phyloP scores from a whole-genome alignment of 345 rosid species.

The Eucalyptus erythrocorys region DNA sequence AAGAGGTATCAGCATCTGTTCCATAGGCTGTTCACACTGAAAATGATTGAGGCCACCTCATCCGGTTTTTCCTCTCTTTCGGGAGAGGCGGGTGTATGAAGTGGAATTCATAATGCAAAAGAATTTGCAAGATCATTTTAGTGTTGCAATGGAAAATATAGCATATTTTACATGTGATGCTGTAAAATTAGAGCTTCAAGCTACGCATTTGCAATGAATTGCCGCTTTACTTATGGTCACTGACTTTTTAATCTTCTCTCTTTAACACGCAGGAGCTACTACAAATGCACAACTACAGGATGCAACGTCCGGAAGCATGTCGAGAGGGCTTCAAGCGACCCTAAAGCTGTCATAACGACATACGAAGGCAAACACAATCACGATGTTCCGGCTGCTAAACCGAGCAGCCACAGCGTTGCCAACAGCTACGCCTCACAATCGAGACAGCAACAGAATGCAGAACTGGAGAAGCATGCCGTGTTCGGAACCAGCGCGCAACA shows the following conservation, averaged over 20 bases:
- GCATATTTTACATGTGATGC: background rate
- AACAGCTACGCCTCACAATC: constrained; percentile 16
- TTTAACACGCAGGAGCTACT: constrained; percentile 59
- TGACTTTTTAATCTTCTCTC: background rate
- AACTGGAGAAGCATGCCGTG: background rate
- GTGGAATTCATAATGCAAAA: background rate
- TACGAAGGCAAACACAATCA: constrained; percentile 94
- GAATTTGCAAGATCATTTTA: background rate
- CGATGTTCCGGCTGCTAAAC: constrained; percentile 54
- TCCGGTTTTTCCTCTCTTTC: background rate
- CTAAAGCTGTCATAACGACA: constrained; percentile 86
- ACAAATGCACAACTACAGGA: constrained; percentile 74
- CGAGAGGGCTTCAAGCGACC: constrained; percentile 83
- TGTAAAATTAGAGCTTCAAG: background rate
- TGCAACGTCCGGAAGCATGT: constrained; percentile 89
- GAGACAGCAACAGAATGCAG: constrained; percentile 11
- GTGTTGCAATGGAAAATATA: background rate
- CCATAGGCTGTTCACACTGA: background rate
- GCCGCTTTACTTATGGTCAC: background rate
- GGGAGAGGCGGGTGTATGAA: background rate
- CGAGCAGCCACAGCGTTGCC: constrained; percentile 38
- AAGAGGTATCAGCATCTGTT: background rate
- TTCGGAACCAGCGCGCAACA: constrained; percentile 20
- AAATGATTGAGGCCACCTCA: background rate
- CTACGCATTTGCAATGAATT: background rate